Evolutionary conservation across 2,329 filamentous ascomycete genomes (phyloP), one percentile per base, ranked within the genome.

Genomic region (Claviceps sorghi): DNA sequence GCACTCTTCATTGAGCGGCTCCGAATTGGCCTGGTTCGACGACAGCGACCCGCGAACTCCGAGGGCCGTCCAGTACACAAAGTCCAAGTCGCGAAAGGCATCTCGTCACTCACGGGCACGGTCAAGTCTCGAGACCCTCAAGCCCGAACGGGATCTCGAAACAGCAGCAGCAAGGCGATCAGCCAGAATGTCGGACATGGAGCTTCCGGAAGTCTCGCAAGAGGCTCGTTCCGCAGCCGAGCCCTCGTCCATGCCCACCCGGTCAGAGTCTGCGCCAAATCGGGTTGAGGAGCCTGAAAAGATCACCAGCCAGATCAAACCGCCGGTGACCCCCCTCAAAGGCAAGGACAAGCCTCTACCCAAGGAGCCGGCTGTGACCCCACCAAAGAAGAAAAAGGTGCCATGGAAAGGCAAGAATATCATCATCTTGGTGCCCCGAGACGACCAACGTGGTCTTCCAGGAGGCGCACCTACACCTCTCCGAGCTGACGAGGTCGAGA

Each of bases 361-460:
- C 1, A 69, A 68, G 50, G 69, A 69, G 29, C 62, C 67, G 6
- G 64, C 68, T 2, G 64, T 69, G 47, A 77, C 77, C 6, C 78
- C 79, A n/a, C 71, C 79, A 13, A 57, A 78, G 8, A 86, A 78
- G 68, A 89, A 86, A 64, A 87, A 83, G 67, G 73, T 90, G 2
- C 75, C 77, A 46, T 89, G 85, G 84, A 84, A 77, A 61, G 83
- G 83, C 53, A 89, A 88, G 69, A 82, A 79, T 54, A 87, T 88
- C 51, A 67, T 86, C 59, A 81, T 90, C 44, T 71, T 82, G 29
- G 68, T 90, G 21, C 86, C 86, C 6, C 70, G 77, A 46, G 81
- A 86, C 55, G 82, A 85, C 50, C 75, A 79, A 51, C 76, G 83
- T 57, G 84, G 84, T 21, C 72, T 75, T 44, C 70, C 72, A 1